Evolutionary conservation across 257 asterid species (phyloP).

Genomic region (Forsythia viridissima): DNA sequence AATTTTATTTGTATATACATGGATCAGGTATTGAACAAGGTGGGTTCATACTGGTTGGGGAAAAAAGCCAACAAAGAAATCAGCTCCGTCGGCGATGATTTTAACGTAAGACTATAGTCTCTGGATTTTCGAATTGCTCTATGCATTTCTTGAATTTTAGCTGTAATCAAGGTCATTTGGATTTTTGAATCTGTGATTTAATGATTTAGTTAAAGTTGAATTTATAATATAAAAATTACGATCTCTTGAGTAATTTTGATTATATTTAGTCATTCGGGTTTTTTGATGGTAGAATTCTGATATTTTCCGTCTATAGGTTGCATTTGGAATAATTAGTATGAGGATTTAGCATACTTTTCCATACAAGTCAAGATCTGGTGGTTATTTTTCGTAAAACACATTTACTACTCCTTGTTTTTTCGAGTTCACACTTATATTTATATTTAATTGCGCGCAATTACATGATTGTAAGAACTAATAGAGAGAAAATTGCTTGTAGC

Average conservation of each 20-base stretch:
- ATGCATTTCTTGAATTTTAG: neutral
- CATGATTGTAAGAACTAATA: neutral
- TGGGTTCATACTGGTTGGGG: constrained; percentile 83
- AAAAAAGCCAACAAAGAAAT: constrained; percentile 70
- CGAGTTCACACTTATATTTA: neutral
- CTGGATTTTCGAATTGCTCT: neutral
- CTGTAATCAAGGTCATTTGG: constrained; percentile 15
- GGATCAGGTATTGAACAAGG: constrained; percentile 83
- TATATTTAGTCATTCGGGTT: neutral
- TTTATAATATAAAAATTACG: neutral
- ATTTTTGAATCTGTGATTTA: neutral
- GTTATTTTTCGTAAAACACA: neutral
- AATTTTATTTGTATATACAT: constrained; percentile 30
- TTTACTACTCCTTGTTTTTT: neutral
- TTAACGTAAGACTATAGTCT: constrained; percentile 49
- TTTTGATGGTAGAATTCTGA: neutral
- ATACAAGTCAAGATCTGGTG: neutral
- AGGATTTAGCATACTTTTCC: neutral
- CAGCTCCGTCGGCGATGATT: constrained; percentile 70
- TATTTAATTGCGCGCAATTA: neutral
- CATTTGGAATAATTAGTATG: neutral
- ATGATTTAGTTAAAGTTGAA: neutral
- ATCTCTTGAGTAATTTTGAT: neutral
- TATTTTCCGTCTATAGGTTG: neutral
- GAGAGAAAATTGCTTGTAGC: neutral